phyloP scores from a whole-genome alignment of 2,329 filamentous ascomycete genomes.

The Penicillium rolfsii region DNA sequence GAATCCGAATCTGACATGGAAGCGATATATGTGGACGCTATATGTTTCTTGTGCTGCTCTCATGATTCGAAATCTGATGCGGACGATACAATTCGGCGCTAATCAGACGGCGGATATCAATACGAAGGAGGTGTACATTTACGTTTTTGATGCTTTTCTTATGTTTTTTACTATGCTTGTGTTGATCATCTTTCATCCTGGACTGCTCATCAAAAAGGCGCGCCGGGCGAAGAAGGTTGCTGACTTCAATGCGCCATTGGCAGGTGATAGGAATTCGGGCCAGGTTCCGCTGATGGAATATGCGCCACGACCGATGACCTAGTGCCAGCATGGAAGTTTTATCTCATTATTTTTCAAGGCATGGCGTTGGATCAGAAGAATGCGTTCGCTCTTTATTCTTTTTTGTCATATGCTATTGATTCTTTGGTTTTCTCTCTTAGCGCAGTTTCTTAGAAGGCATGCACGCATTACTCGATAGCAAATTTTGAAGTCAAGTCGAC shows the following conservation, averaged over 20 bases:
- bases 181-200: slow-evolving; percentile 33
- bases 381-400: too few relatives aligned
- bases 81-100: slow-evolving; percentile 36
- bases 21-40: slow-evolving; percentile 32
- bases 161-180: slow-evolving; percentile 32
- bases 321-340: too few relatives aligned
- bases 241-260: slow-evolving; percentile 13
- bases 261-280: slow-evolving; percentile 10
- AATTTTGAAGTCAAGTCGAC: too few relatives aligned
- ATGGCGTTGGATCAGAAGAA: too few relatives aligned
- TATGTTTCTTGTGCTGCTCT: slow-evolving; percentile 32
- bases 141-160: slow-evolving; percentile 38
- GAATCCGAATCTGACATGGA: slow-evolving; percentile 31
- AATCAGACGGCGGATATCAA: slow-evolving; percentile 20
- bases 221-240: slow-evolving; percentile 19
- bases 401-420: too few relatives aligned
- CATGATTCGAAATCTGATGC: slow-evolving; percentile 35
- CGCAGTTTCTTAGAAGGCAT: too few relatives aligned
- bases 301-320: slow-evolving; percentile 7
- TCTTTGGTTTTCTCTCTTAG: too few relatives aligned
- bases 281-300: slow-evolving; percentile 24
- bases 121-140: slow-evolving; percentile 35
- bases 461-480: too few relatives aligned
- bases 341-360: too few relatives aligned
- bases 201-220: slow-evolving; percentile 25